Evolutionary conservation across 352 stramenopile species (phyloP), one percentile per base, ranked within the genome.

Genomic region (Thalassiosira allenii): DNA sequence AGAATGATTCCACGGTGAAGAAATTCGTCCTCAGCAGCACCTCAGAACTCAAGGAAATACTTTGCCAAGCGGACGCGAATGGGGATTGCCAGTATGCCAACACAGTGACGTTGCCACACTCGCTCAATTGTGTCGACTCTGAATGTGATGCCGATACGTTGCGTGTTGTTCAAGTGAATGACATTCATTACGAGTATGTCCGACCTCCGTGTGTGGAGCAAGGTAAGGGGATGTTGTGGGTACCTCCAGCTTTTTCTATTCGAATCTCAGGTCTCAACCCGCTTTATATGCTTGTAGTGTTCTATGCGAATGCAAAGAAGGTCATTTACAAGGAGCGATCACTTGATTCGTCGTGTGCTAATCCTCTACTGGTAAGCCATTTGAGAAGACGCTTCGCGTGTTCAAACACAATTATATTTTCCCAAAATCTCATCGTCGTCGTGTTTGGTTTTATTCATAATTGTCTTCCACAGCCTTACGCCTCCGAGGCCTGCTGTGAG

Each of bases 111-210:
- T 76, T 93, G 20, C 43, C 68, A 11, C 20, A 53, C 0, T 79
- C 77, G 32, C 41, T 92, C 11, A 2, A 25, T 20, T 89, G 81
- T 57, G 63, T 25, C 27, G 71, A 17, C 9, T 53, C 63, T 44
- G 91, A 92, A 81, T 94, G 90, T 57, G 43, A 79, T 29, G 66
- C 85, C 52, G 87, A 95, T 44, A 87, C 73, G 27, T 5, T 91
- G 2, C 77, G 89, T 53, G 74, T 90, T 27, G 76, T 95, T 3
- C 30, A 88, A 79, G 84, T 93, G 2, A 33, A 75, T 22, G 75
- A 65, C 29, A 68, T 91, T 54, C 83, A 88, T 65, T 95, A 91
- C 69, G 89, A 94, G 76, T 95, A 91, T 76, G 59, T 92, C 12
- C 70, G 75, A 11, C 71, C 75, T 27, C 41, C 88, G 20, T 94